These are phyloP conservation scores for Exophiala bonariae DNA, from an alignment of 2,329 filamentous ascomycete genomes.

Conservation along the genomic window DNA sequence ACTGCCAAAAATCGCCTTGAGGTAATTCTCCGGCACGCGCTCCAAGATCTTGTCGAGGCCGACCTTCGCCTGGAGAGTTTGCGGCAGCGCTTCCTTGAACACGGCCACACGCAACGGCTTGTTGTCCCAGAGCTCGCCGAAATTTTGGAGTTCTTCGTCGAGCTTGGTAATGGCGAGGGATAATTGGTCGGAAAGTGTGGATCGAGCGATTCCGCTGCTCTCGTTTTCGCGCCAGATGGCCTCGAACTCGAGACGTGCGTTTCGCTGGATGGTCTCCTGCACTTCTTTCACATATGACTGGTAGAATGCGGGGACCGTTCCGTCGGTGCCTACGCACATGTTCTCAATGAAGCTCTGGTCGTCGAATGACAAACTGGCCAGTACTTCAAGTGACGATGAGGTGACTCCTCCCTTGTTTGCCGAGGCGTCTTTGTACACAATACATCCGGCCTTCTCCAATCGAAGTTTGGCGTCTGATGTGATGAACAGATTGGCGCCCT, in stretches of 20 bases:
- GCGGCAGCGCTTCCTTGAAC: slow-evolving; percentile 80
- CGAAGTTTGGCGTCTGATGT: slow-evolving; percentile 96
- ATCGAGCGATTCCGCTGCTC: slow-evolving; percentile 74
- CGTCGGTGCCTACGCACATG: slow-evolving; percentile 84
- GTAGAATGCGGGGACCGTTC: slow-evolving; percentile 85
- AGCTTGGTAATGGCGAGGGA: slow-evolving; percentile 92
- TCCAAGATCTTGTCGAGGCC: slow-evolving; percentile 83
- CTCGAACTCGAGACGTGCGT: slow-evolving; percentile 92
- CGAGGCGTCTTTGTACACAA: slow-evolving; percentile 96
- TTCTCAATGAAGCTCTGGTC: slow-evolving; percentile 83
- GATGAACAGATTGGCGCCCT: slow-evolving; percentile 97
- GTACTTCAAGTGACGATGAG: slow-evolving; percentile 91
- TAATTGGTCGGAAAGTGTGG: slow-evolving; percentile 86
- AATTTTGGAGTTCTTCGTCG: slow-evolving; percentile 89
- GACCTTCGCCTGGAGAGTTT: slow-evolving; percentile 81
- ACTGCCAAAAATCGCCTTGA: slow-evolving; percentile 92
- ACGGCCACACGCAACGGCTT: slow-evolving; percentile 74
- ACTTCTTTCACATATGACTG: slow-evolving; percentile 88
- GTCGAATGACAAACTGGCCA: slow-evolving; percentile 92
- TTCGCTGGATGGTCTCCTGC: slow-evolving; percentile 85
- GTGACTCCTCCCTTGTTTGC: slow-evolving; percentile 99
- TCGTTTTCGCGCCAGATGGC: slow-evolving; percentile 96
- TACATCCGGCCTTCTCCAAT: slow-evolving; percentile 89
- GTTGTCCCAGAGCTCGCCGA: slow-evolving; percentile 85
- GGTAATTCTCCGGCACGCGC: slow-evolving; percentile 85